A percentile compares a stretch with the other conserved stretches of the same genome.
Conservation (phyloP, 768 basidiomycete genomes). For the Leccinum uliginosum region DNA sequence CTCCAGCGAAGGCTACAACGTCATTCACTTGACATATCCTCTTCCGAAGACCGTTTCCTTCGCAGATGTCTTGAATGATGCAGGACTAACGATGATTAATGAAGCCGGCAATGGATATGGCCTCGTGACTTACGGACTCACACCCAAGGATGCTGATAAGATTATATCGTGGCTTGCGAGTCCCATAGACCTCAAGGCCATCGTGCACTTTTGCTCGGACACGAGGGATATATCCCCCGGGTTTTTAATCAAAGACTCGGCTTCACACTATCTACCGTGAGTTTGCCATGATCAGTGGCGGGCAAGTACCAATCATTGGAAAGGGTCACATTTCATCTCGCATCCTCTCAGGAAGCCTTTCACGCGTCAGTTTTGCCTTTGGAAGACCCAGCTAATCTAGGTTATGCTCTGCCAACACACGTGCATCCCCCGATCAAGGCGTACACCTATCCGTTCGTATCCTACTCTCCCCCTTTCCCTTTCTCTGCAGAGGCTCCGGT, state of each 20-base stretch:
- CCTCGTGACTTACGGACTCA: conserved; percentile 30
- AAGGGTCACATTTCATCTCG: conserved; percentile 35
- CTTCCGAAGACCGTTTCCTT: conserved; percentile 12
- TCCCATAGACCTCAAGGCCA: conserved; percentile 21
- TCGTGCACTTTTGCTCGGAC: conserved; percentile 34
- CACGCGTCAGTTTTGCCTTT: conserved; percentile 28
- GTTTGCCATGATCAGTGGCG: neutral
- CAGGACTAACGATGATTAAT: conserved; percentile 10
- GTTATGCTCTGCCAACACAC: conserved; percentile 22
- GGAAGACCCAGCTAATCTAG: conserved; percentile 21
- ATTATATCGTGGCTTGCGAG: conserved; percentile 7
- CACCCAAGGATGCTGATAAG: conserved; percentile 19
- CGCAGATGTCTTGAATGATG: conserved; percentile 15
- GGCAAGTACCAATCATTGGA: neutral
- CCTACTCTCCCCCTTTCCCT: conserved; percentile 36
- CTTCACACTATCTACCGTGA: conserved; percentile 29
- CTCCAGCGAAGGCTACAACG: conserved; percentile 38
- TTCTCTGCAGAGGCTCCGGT: conserved; percentile 31
- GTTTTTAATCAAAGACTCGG: conserved; percentile 24
- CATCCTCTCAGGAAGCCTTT: conserved; percentile 33
- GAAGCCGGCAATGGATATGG: conserved; percentile 20
- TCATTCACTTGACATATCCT: conserved; percentile 30
- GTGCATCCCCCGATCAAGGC: conserved; percentile 27
- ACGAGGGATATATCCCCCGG: conserved; percentile 21
- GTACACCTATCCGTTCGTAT: conserved; percentile 35